These are phyloP conservation scores for Tardiomyces blankii DNA, from an alignment of 1,139 yeast species.

Conservation along the genomic window DNA sequence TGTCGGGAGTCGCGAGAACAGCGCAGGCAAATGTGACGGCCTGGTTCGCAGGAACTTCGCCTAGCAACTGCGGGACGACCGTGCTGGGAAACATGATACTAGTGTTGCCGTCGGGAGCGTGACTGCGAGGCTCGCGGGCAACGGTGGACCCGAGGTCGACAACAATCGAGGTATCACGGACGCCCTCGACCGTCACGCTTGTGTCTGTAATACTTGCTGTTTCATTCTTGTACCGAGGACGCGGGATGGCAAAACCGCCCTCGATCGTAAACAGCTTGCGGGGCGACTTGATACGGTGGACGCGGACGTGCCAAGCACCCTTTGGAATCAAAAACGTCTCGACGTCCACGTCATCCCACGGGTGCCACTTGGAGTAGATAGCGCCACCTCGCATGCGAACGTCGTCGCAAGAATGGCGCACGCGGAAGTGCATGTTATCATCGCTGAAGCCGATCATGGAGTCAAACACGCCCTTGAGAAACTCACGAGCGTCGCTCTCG, in stretches of 20 bases:
- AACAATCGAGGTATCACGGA: conserved; percentile 10
- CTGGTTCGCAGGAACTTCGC: conserved; percentile 7
- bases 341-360: conserved; percentile 17
- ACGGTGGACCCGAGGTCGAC: conserved; percentile 4
- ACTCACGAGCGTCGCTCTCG: conserved; percentile 13
- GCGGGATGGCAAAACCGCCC: conserved; percentile 1
- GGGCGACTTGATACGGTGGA: conserved; percentile 13
- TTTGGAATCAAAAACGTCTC: conserved; percentile 19
- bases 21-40: conserved; percentile 8
- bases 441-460: conserved; percentile 14
- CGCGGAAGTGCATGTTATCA: conserved; percentile 10
- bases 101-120: conserved; percentile 22
- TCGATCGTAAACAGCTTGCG: neutral
- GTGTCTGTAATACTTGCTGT: conserved; percentile 6
- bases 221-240: neutral
- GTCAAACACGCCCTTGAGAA: conserved; percentile 15
- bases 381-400: conserved; percentile 15
- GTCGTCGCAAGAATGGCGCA: conserved; percentile 14
- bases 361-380: conserved; percentile 19
- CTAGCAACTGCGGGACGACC: conserved; percentile 12
- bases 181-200: conserved; percentile 1
- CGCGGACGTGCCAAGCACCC: conserved; percentile 18
- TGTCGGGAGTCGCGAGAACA: conserved; percentile 9
- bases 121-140: conserved; percentile 10
- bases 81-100: conserved; percentile 16